Conservation (phyloP, 169 alveolate genomes). For the Plasmodium fragile region DNA sequence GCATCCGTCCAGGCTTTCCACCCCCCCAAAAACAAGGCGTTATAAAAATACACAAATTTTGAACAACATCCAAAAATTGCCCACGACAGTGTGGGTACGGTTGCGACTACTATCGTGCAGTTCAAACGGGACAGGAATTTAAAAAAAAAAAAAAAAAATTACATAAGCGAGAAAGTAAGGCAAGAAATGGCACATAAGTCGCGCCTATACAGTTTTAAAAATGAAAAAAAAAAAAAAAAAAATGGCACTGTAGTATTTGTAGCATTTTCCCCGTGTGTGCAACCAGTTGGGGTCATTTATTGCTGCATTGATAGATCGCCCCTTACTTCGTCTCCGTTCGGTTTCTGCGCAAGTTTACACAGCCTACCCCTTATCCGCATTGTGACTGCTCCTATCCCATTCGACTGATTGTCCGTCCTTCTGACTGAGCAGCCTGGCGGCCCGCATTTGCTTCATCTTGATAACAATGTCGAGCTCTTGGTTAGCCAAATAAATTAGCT, state of each 20-base stretch:
- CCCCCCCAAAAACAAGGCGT: background rate
- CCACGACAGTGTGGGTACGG: background rate
- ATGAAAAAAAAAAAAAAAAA: background rate
- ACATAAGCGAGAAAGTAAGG: background rate
- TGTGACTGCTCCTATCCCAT: background rate
- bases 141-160: background rate
- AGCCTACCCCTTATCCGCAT: background rate
- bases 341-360: background rate
- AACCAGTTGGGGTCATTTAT: background rate
- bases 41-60: background rate
- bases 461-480: conserved; percentile 50
- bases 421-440: background rate
- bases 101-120: background rate
- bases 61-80: background rate
- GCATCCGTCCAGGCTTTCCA: background rate
- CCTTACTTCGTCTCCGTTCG: background rate
- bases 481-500: conserved; percentile 47
- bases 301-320: background rate
- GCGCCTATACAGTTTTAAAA: background rate
- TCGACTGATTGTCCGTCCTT: conserved; percentile 2
- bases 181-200: background rate
- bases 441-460: conserved; percentile 11
- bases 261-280: background rate
- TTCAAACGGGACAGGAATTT: background rate
- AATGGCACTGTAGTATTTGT: background rate